Evolutionary conservation across 1,139 yeast genomes (phyloP), one percentile per base, ranked within the genome.

Genomic region (Geotrichum bryndzae): DNA sequence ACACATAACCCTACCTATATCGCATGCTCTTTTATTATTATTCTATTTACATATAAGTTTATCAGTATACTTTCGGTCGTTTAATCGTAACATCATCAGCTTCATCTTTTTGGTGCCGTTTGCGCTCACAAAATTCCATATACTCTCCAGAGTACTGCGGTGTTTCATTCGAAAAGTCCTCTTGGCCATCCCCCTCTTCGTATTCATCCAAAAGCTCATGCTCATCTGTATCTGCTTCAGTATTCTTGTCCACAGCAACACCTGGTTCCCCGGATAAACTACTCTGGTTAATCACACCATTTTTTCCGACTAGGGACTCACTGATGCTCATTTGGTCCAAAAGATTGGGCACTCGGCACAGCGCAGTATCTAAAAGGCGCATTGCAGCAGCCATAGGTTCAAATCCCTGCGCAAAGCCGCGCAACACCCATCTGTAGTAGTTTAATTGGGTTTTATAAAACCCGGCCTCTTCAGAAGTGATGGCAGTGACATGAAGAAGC

Each of bases 301-400:
- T 41, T 15, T 41, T 18, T 41, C 18, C 18, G 22, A 10, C 22
- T 4, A 41, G 2, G 22, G 48, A 3, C 5, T 15, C n/a, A 3
- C 18, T 41, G 48, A 5, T 15, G 22, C n/a, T 25, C 38, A 41
- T 23, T 23, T 60, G 53, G 11, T 56, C 59, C 15, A 56, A 60
- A 25, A 68, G 57, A 7, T 66, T 68, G 0, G 71, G 70, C 7
- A 69, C 67, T 18, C 69, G 64, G 6, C 68, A 64, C 56, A 67
- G 64, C 13, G 71, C 69, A 29, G 68, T 66, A 23, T 89, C 94
- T 63, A 90, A 81, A 68, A 85, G 82, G 60, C 78, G 77, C 60
- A 90, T 75, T 0, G 96, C 96, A 63, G 81, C 84, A 22, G 84
- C 84, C 48, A 88, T 90, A 66, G 88, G 90, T 54, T 83, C 88